Percentiles rank a stretch among this genome's conserved stretches.
These are phyloP conservation scores for Agaricales sp. DNA, from an alignment of 1,284 basidiomycete species.

Conservation along the genomic window DNA sequence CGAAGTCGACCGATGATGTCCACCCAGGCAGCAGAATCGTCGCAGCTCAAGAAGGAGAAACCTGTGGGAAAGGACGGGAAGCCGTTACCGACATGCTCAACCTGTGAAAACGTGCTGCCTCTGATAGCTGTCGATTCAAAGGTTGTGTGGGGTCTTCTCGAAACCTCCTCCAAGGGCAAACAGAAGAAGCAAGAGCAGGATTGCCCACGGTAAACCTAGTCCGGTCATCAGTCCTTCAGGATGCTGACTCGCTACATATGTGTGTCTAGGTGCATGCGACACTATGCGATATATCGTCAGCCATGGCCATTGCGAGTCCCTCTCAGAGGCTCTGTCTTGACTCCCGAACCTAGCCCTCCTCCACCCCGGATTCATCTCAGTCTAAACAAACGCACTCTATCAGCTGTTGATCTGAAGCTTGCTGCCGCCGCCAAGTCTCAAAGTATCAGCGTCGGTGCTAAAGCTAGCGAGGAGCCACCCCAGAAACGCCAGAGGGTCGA, in stretches of 20 bases:
- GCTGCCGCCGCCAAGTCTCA: conserved; percentile 25
- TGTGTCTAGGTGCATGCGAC: conserved; percentile 55
- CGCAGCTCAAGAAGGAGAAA: conserved; percentile 23
- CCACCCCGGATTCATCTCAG: conserved; percentile 21
- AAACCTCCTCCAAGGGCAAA: conserved; percentile 31
- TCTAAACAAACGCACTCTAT: conserved; percentile 36
- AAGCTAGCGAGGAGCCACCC: conserved; percentile 26
- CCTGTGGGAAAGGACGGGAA: conserved; percentile 45
- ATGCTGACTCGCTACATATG: conserved; percentile 5
- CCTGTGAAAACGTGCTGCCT: conserved; percentile 57
- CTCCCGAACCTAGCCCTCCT: conserved; percentile 42
- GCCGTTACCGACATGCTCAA: conserved; percentile 51
- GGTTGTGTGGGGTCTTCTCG: conserved; percentile 59
- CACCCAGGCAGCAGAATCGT: conserved; percentile 29
- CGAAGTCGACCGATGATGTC: too few relatives aligned
- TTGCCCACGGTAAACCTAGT: conserved; percentile 53
- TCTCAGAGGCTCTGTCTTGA: conserved; percentile 32
- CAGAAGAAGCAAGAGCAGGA: conserved; percentile 55
- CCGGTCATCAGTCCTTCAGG: conserved; percentile 12
- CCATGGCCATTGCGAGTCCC: conserved; percentile 58
- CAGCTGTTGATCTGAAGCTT: conserved; percentile 45
- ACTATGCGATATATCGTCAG: conserved; percentile 60
- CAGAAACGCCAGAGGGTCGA: conserved; percentile 33
- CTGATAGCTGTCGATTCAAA: conserved; percentile 62
- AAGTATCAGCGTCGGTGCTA: conserved; percentile 18